Evolutionary conservation across 306 rosid species (phyloP), one percentile per base, ranked within the genome.

Genomic region (Cucumis hystrix): DNA sequence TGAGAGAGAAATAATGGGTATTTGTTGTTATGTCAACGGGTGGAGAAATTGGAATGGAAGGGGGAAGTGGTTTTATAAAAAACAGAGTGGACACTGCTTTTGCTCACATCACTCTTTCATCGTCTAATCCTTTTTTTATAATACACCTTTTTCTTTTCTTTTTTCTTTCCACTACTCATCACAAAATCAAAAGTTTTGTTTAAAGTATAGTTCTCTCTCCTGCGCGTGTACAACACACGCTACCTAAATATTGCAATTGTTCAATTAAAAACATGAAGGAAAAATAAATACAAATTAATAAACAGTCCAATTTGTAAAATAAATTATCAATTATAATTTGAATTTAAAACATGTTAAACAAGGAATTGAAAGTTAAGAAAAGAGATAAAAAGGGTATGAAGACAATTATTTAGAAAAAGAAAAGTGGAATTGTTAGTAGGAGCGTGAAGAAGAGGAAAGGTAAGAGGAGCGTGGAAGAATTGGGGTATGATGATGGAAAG

Each of bases 61-160:
- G 14, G 28, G 3, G 75, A 21, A 23, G 40, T 41, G 75, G 55
- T 78, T 78, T 84, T 84, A 81, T 84, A 80, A 72, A 80, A 8
- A 80, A 6, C 20, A 78, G 37, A 75, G 39, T 56, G 69, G 41
- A 70, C n/a, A 49, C 68, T 45, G 82, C 57, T 77, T 61, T 61
- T 87, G 88, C 88, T 85, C 83, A 82, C 91, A 74, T 87, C 93
- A 89, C 79, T 63, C 40, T 17, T 77, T 25, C 71, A 23, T 60
- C 68, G 7, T 30, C 35, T 18, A 4, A 12, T 33, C 14, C 7
- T 11, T 70, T 74, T 71, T 45, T 72, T 6, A 33, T 33, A 33
- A 63, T 35, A 63, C 18, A 14, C n/a, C 2, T 15, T 33, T 16
- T 52, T 6, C 57, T 52, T 33, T 33, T 30, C 21, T 0, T 58